Evolutionary conservation across 176 grass and related monocot genomes (phyloP).

Genomic region (Lolium perenne): DNA sequence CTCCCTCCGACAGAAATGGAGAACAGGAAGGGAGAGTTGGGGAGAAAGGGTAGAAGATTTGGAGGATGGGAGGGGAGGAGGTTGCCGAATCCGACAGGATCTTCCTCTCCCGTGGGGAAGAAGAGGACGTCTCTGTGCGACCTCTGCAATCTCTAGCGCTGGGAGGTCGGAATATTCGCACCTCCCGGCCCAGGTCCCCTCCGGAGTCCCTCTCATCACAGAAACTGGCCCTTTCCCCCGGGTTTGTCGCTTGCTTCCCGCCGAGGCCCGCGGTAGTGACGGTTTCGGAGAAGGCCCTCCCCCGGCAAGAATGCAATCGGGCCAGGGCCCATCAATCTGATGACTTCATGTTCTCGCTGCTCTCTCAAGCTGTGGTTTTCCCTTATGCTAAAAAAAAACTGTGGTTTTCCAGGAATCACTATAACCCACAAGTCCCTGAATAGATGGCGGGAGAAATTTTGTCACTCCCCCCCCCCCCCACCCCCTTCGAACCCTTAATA

Average conservation of each 20-base stretch:
- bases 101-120: conserved; percentile 44
- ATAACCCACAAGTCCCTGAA: too few species aligned
- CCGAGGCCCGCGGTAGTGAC: background rate
- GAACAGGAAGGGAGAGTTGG: background rate
- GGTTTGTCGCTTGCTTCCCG: background rate
- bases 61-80: conserved; percentile 43
- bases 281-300: background rate
- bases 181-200: background rate
- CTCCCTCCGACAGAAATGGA: background rate
- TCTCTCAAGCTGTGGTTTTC: too few species aligned
- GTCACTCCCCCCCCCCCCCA: too few species aligned
- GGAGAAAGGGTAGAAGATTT: background rate
- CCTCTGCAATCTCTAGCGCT: background rate
- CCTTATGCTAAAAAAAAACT: too few species aligned
- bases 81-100: conserved; percentile 63
- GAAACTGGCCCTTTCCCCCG: background rate
- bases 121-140: conserved; percentile 18
- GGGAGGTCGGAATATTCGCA: conserved; percentile 38
- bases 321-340: too few species aligned
- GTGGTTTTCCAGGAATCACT: too few species aligned
- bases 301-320: background rate
- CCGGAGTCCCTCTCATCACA: background rate
- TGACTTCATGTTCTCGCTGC: too few species aligned
- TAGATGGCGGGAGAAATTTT: too few species aligned
- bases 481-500: too few species aligned